Evolutionary conservation across 345 rosid genomes (phyloP).

Genomic region (Adansonia digitata): DNA sequence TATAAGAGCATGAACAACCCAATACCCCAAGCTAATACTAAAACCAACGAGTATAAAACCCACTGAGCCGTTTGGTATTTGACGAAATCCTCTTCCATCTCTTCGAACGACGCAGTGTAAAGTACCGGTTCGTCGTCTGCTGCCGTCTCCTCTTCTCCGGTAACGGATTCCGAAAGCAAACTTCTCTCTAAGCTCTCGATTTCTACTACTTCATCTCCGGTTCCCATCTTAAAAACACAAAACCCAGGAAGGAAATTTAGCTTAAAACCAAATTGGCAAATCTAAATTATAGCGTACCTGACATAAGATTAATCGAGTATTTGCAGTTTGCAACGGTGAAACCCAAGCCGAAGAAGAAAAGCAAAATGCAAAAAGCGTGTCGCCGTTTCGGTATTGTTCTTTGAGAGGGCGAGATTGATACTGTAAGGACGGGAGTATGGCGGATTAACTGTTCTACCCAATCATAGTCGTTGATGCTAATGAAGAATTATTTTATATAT

Average conservation of each 20-base stretch:
- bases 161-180: slow-evolving; percentile 25
- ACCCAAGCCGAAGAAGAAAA: too few relatives aligned
- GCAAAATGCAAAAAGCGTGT: too few relatives aligned
- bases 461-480: not conserved
- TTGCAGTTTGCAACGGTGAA: too few relatives aligned
- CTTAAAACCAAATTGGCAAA: not conserved
- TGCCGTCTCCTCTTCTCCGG: slow-evolving; percentile 15
- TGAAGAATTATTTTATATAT: too few relatives aligned
- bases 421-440: not conserved
- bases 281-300: too few relatives aligned
- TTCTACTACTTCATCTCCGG: slow-evolving; percentile 44
- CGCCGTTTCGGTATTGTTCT: too few relatives aligned
- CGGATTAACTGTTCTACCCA: not conserved
- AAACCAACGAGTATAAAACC: slow-evolving; percentile 52
- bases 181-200: slow-evolving; percentile 56
- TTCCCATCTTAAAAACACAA: slow-evolving; percentile 37
- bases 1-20: slow-evolving; percentile 64
- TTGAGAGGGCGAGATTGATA: too few relatives aligned
- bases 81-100: slow-evolving; percentile 50
- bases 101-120: slow-evolving; percentile 48
- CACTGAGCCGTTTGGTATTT: slow-evolving; percentile 53
- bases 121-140: slow-evolving; percentile 38
- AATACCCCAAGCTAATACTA: slow-evolving; percentile 58
- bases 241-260: not conserved
- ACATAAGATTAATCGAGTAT: too few relatives aligned